Evolutionary conservation across 225 moss, liverwort and hornwort species (phyloP), one percentile per base, ranked within the genome.

Genomic region (Pleurozium schreberi): DNA sequence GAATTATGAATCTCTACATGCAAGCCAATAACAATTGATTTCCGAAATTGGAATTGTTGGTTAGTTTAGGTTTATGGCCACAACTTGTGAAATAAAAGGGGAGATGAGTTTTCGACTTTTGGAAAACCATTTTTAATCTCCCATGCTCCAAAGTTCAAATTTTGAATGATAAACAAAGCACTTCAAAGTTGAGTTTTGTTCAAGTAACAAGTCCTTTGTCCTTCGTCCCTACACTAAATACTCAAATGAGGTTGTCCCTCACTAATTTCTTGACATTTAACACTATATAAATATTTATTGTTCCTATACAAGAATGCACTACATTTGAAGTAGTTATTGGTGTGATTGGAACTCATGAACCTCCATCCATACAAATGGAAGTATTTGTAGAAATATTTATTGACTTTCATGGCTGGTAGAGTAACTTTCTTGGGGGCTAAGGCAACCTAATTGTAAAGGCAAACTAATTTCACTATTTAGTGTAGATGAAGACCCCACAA

Each of bases 31-130:
- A 50, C 1, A 75, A 21, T 20, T 75, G 12, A 7, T 50, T 50
- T 75, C 10, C 0, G 28, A 0, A 30, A 66, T 38, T 0, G 3
- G 0, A 73, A n/a, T 73, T 73, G 3, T 40, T 45, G 18, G 1
- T 0, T 4, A 1, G 3, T 45, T 17, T 45, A 75, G 52, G 8
- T 0, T 7, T 33, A 21, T 0, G 34, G 12, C 5, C 8, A 50
- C 5, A 52, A 50, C 8, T 50, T 0, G 2, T 52, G 2, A 52
- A 76, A 52, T n/a, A 34, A 2, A 75, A 1, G 8, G 3, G 2
- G 12, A 49, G 4, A 50, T 18, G 5, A 21, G 1, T 52, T 76
- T 76, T 0, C 0, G 0, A 31, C 12, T 49, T 20, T 0, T 0
- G 0, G 5, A 16, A 43, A 27, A 14, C 3, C 42, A 69, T n/a